These are phyloP conservation scores for Gaeumannomyces sp. DNA, from an alignment of 2,329 filamentous ascomycete genomes.

Conservation along the genomic window DNA sequence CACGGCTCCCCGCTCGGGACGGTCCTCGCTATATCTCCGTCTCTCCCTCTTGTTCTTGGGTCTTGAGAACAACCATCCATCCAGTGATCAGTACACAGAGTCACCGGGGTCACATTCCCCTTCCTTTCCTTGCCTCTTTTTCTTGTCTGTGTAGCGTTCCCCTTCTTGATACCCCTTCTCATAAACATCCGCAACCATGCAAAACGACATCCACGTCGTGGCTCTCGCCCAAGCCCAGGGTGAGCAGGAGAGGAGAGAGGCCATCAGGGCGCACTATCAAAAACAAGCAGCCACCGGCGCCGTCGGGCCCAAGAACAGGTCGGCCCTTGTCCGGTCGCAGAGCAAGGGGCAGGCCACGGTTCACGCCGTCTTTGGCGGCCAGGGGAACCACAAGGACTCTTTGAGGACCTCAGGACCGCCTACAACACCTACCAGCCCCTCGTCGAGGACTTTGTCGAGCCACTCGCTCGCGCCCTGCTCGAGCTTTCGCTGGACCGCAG, in stretches of 20 bases:
- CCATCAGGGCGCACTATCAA: constrained; percentile 89
- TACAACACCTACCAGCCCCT: constrained; percentile 89
- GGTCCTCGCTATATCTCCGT: too few relatives aligned
- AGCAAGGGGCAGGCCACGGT: constrained; percentile 76
- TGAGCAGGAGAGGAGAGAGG: constrained; percentile 81
- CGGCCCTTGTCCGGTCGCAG: constrained; percentile 82
- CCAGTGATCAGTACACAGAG: too few relatives aligned
- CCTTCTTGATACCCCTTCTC: background rate
- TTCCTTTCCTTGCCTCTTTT: background rate
- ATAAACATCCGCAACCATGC: constrained; percentile 27
- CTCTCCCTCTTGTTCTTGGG: too few relatives aligned
- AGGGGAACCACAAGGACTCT: constrained; percentile 99
- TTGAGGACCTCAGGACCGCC: constrained; percentile 89
- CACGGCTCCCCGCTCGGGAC: too few relatives aligned
- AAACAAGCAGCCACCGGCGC: constrained; percentile 78
- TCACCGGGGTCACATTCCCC: too few relatives aligned
- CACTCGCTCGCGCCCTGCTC: constrained; percentile 78
- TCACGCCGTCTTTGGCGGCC: constrained; percentile 92
- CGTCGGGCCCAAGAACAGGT: constrained; percentile 84
- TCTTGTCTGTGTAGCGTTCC: background rate
- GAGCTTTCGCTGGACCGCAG: constrained; percentile 73
- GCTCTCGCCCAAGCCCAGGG: constrained; percentile 83
- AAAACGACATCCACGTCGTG: constrained; percentile 92
- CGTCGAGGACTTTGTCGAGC: constrained; percentile 74
- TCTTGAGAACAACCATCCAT: too few relatives aligned